Base-by-base conservation (phyloP, 139 green algal genomes). In the Helicosporidium sp. region DNA sequence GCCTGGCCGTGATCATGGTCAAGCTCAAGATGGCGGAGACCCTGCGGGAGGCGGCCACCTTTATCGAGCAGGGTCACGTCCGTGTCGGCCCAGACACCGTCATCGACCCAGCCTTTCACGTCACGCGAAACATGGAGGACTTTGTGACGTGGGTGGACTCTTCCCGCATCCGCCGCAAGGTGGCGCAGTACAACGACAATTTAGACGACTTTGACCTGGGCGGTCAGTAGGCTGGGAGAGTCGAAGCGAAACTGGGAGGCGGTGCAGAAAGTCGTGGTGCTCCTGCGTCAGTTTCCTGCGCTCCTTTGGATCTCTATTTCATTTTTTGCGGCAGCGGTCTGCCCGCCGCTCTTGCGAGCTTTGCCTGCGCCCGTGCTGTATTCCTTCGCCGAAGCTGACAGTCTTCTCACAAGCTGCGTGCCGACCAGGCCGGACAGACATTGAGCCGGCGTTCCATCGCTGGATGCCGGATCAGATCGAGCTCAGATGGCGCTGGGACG, bases 121-220 rank as follows among this genome's bases (percentile, higher is more conserved):
- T 99, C 12, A 94, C 82, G 0, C 64, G 79, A 8, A 68, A 49
- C 52, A 82, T 93, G 74, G 90, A 97, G 67, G 88, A 99, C 70
- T 95, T 93, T 62, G 80, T 97, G 31, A 94, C 87, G 0, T 99
- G 90, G 88, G 77, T 91, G 35, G 87, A 95, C 65, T 92, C 83
- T 6, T 76, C 47, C 55, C 93, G 90, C 72, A 92, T 97, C 65
- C 86, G 82, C 66, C 70, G 83, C 46, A 95, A 97, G 72, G 81
- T 97, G 26, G 39, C 79, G 60, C 68, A 79, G 55, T 94, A 94
- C 73, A 93, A 94, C 54, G 87, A 97, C 68, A 70, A 75, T 55
- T 64, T 95, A 51, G 87, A 97, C 54, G 87, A 97, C 57, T 93
- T 76, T 54, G 84, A 94, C 49, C 57, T 95, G 19, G 24, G 31